phyloP scores from a whole-genome alignment of 2,329 filamentous ascomycete genomes.

The Exophiala calicioides region DNA sequence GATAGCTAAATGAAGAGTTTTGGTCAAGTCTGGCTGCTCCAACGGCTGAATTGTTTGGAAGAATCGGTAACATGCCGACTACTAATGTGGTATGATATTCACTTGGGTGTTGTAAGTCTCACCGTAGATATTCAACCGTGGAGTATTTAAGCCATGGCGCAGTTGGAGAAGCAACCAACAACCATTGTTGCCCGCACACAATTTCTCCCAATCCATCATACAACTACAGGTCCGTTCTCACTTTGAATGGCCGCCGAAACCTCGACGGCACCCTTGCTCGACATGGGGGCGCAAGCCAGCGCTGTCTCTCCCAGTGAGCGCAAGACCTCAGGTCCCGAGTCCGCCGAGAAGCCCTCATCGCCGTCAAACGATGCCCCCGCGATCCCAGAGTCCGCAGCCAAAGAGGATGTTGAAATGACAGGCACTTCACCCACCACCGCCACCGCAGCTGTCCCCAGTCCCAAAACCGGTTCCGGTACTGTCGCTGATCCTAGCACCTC shows the following conservation, averaged over 20 bases:
- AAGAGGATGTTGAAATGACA: too few species aligned
- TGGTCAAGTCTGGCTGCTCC: too few species aligned
- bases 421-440: neutral
- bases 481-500: neutral
- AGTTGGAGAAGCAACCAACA: neutral
- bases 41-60: too few species aligned
- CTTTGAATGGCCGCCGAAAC: neutral
- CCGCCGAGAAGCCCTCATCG: too few species aligned
- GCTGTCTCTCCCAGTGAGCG: neutral
- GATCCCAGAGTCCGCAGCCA: too few species aligned
- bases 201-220: neutral
- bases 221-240: neutral
- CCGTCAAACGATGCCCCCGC: too few species aligned
- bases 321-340: neutral
- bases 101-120: too few species aligned
- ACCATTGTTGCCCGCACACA: neutral
- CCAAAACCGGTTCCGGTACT: constrained; percentile 1
- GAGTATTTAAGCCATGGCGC: neutral
- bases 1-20: too few species aligned
- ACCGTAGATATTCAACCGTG: constrained; percentile 1
- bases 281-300: neutral
- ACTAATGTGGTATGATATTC: too few species aligned
- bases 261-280: neutral
- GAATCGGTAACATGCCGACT: too few species aligned
- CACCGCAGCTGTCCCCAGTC: neutral